Evolutionary conservation across 2,329 filamentous ascomycete species (phyloP), one percentile per base, ranked within the genome.

Genomic region (Cladosporium colombiae): DNA sequence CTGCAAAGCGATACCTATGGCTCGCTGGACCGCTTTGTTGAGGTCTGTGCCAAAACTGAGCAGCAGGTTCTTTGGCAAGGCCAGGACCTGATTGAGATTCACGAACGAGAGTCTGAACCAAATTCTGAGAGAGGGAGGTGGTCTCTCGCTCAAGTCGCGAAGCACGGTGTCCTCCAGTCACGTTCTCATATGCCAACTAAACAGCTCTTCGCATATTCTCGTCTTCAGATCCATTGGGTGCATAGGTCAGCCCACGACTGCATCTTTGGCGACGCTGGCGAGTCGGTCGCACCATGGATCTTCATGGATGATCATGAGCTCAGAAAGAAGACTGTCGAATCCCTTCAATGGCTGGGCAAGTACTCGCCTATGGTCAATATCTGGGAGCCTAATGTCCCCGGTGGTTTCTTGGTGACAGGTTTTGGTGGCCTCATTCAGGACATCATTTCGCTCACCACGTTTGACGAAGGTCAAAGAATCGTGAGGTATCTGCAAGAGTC

Each of bases 221-320:
- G 5, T 8, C n/a, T 5, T 5, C 8, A 27, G n/a, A 18, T 57
- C 33, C 2, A 3, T 10, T 64, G 62, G 62, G 23, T 64, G 13
- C 62, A 64, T 23, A 37, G 62, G 33, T 64, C 62, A 3, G 62
- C 52, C 5, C 56, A 64, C 52, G 62, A 46, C n/a, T 46, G 40
- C n/a, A 46, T 46, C 8, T 46, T 46, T 46, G 40, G 40, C 40
- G 40, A 46, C 3, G 0, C 8, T 21, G 40, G n/a, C 0, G 40
- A 46, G 7, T 4, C n/a, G 23, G 2, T 46, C 1, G 40, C 40
- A 5, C 40, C 8, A 21, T 46, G 40, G 40, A 21, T 46, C 0
- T 46, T 21, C 3, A 11, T 13, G 8, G 40, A 46, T 3, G 40
- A 46, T 11, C n/a, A 2, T 5, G 40, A 21, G n/a, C 40, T 46